Evolutionary conservation across 148 eudicot species (phyloP).

Genomic region (Rhododendron simsii): DNA sequence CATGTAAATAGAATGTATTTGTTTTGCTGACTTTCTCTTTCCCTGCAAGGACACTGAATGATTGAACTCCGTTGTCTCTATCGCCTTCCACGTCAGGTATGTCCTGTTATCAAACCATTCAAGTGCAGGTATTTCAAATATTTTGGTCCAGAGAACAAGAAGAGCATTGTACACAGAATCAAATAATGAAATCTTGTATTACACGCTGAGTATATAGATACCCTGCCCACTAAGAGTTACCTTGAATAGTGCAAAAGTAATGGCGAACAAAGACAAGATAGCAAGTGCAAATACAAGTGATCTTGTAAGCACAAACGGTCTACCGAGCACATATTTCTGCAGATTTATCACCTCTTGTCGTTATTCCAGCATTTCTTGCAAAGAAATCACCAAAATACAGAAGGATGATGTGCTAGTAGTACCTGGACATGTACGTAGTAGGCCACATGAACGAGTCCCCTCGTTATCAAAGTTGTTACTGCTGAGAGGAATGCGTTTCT

Average conservation of each 20-base stretch:
- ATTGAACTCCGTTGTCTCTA: slow-evolving; percentile 14
- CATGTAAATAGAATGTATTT: not conserved
- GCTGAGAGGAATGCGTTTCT: slow-evolving; percentile 18
- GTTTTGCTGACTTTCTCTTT: slow-evolving; percentile 13
- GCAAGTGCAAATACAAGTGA: slow-evolving; percentile 12
- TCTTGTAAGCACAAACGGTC: slow-evolving; percentile 15
- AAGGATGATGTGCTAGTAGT: not conserved
- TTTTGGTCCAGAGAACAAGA: not conserved
- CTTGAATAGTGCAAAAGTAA: slow-evolving; percentile 16
- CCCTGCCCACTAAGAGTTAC: not conserved
- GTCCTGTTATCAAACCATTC: slow-evolving; percentile 7
- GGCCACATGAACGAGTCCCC: slow-evolving; percentile 12
- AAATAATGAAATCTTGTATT: not conserved
- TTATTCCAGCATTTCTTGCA: not conserved
- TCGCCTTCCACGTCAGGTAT: slow-evolving; percentile 25
- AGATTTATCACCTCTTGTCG: not conserved
- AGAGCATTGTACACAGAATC: not conserved
- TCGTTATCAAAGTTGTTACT: not conserved
- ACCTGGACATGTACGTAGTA: slow-evolving; percentile 18
- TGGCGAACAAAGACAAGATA: slow-evolving; percentile 13
- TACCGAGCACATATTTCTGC: slow-evolving; percentile 17
- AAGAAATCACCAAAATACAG: too few relatives aligned
- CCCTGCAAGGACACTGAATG: slow-evolving; percentile 15
- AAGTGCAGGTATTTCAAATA: not conserved
- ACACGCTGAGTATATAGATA: not conserved